Percentiles rank a stretch among this genome's conserved stretches.
phyloP scores from a whole-genome alignment of 345 rosid species.

The Durio zibethinus region DNA sequence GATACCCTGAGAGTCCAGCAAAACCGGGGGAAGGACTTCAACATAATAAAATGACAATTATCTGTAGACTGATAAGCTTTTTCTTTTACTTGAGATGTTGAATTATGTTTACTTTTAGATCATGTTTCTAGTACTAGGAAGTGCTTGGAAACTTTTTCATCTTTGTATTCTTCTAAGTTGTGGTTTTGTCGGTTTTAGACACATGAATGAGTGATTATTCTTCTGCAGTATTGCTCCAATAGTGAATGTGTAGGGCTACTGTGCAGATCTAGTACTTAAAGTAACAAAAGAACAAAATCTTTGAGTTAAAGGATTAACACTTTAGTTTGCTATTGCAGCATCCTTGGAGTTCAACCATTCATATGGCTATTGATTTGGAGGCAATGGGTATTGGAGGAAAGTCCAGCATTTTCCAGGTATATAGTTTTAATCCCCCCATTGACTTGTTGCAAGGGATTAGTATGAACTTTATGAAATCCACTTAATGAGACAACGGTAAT shows the following conservation, averaged over 20 bases:
- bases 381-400: conserved; percentile 97
- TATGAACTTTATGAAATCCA: conserved; percentile 3
- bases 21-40: background rate
- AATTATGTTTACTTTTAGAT: background rate
- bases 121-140: background rate
- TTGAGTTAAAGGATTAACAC: conserved; percentile 10
- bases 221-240: background rate
- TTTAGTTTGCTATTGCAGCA: conserved; percentile 52
- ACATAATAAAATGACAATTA: background rate
- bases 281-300: background rate
- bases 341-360: conserved; percentile 80
- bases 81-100: background rate
- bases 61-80: background rate
- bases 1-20: background rate
- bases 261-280: background rate
- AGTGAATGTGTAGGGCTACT: background rate
- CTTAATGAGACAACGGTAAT: background rate
- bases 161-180: conserved; percentile 7
- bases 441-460: conserved; percentile 12
- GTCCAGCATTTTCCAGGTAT: conserved; percentile 85
- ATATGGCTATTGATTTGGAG: conserved; percentile 84
- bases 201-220: background rate
- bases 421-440: conserved; percentile 3
- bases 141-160: background rate
- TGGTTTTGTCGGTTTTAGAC: background rate